Conservation (phyloP, 345 rosid genomes). For the Salix suchowensis region DNA sequence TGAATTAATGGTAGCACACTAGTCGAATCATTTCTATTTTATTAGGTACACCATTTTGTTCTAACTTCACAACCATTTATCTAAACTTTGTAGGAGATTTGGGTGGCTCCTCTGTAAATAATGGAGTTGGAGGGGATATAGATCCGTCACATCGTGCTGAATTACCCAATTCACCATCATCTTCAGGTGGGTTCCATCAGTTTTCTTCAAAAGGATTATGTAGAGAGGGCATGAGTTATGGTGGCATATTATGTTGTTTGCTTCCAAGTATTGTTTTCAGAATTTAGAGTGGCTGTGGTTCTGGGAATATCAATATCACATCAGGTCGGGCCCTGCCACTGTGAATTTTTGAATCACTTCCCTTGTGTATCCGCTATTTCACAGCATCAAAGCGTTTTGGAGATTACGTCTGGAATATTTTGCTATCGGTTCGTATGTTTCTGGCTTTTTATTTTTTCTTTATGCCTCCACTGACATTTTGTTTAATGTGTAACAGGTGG, state of each 20-base stretch:
- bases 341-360: conserved; percentile 63
- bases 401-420: conserved; percentile 59
- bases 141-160: conserved; percentile 52
- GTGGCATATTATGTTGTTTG: conserved; percentile 65
- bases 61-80: not conserved
- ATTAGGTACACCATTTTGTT: not conserved
- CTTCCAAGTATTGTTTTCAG: conserved; percentile 56
- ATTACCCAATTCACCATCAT: conserved; percentile 91
- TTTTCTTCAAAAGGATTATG: conserved; percentile 83
- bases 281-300: conserved; percentile 68
- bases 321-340: conserved; percentile 63
- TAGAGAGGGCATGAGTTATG: conserved; percentile 73
- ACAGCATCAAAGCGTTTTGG: conserved; percentile 57
- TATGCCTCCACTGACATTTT: conserved; percentile 54
- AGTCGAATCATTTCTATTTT: not conserved
- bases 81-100: conserved; percentile 52
- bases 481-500: conserved; percentile 64
- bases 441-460: conserved; percentile 69
- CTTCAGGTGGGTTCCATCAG: conserved; percentile 99
- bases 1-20: too few species aligned
- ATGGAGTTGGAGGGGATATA: conserved; percentile 48
- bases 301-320: conserved; percentile 60
- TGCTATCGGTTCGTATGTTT: conserved; percentile 90
- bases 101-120: conserved; percentile 80
- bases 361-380: conserved; percentile 54